These are phyloP conservation scores for Recurvomyces mirabilis DNA, from an alignment of 495 filamentous ascomycete species.

Conservation along the genomic window DNA sequence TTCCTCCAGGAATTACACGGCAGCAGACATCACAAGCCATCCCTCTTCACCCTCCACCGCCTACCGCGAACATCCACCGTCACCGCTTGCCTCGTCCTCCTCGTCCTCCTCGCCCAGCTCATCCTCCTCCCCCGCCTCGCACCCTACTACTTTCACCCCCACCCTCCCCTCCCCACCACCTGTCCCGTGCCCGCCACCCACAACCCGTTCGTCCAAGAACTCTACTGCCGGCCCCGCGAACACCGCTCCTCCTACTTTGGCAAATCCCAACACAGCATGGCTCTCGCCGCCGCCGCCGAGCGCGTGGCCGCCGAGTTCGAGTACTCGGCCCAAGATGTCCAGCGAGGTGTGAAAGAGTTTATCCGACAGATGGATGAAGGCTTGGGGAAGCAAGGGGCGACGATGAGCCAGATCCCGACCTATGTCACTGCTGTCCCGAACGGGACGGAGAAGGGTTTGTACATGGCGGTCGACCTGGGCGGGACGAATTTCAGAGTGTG, in stretches of 20 bases:
- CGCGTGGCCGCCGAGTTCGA: conserved; percentile 78
- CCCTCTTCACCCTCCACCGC: conserved; percentile 1
- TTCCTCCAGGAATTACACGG: conserved; percentile 12
- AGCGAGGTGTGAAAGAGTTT: conserved; percentile 71
- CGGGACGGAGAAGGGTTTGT: conserved; percentile 95
- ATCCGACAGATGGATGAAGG: conserved; percentile 79
- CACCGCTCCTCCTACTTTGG: conserved; percentile 14
- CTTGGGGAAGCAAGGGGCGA: conserved; percentile 62
- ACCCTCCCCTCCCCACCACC: conserved; percentile 7
- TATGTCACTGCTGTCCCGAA: conserved; percentile 94
- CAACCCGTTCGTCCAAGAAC: conserved; percentile 17
- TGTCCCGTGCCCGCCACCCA: conserved; percentile 16
- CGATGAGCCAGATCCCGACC: conserved; percentile 89
- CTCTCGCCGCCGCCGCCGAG: conserved; percentile 61
- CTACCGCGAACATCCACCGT: conserved; percentile 2
- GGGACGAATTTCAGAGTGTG: conserved; percentile 98
- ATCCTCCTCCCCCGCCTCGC: conserved; percentile 9
- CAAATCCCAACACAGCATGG: conserved; percentile 32
- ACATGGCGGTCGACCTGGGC: conserved; percentile 90
- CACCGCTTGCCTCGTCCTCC: conserved; percentile 10
- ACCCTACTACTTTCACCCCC: conserved; percentile 3
- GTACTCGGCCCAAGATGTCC: conserved; percentile 66
- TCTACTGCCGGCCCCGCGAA: conserved; percentile 18
- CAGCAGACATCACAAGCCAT: neutral
- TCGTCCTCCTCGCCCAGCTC: conserved; percentile 13